Evolutionary conservation across 202 grass and related monocot species (phyloP), one percentile per base, ranked within the genome.

Genomic region (Carex sylvatica): DNA sequence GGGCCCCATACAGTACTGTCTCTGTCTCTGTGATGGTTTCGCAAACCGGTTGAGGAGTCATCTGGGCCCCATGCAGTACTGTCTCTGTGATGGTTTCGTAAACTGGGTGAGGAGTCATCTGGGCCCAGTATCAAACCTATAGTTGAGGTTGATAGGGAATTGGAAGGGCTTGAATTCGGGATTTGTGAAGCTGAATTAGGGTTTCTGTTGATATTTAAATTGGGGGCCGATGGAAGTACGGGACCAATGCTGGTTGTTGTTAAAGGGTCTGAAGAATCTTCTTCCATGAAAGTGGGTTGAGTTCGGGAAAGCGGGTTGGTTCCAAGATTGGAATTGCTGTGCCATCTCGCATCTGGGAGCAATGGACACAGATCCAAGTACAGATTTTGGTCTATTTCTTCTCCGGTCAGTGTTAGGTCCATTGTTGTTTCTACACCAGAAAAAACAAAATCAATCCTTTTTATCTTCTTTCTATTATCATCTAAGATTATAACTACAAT

Each of bases 341-440:
- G 61, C 13, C 69, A 80, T 23, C 80, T 83, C 38, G 54, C 88
- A 61, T 79, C 77, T 38, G 56, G 86, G 22, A 77, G 87, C 87
- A 92, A 83, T 8, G 86, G 83, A 83, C 86, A 83, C 46, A 92
- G 90, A 49, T 80, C 83, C 16, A 85, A 62, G 55, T 91, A 94
- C 47, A 92, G 80, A 85, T 85, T 95, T 80, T 90, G 86, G 85
- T 98, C 95, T 80, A 87, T 87, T 22, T 73, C 81, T 60, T 78
- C 74, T 58, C 82, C 80, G 2, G 22, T 19, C 15, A 38, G 9
- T 19, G 12, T 26, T 12, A 53, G 30, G 36, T 46, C 60, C 79
- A 81, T 81, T 44, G n/a, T 66, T 81, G 36, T 53, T 82, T 15
- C 74, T 77, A 20, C 52, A 77, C 28, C 74, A 59, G 16, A 38